phyloP scores from a whole-genome alignment of 768 basidiomycete species.

The Leccinum subgranulosum region DNA sequence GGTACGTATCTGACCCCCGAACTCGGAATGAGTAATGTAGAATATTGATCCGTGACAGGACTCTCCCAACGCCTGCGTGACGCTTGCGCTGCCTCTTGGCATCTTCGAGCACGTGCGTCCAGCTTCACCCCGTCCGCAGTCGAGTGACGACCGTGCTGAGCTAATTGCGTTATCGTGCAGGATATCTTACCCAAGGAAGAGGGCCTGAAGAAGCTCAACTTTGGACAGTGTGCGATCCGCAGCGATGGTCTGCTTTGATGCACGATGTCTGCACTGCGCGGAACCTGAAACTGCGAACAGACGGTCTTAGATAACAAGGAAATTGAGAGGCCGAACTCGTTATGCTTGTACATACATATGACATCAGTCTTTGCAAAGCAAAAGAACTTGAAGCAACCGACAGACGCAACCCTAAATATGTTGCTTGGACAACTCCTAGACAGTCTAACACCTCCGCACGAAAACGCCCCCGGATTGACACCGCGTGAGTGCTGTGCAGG shows the following conservation, averaged over 20 bases:
- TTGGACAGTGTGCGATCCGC: conserved; percentile 65
- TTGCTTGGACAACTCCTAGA: conserved; percentile 33
- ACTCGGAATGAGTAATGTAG: neutral
- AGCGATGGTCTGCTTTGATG: conserved; percentile 54
- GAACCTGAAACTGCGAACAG: neutral
- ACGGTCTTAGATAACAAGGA: neutral
- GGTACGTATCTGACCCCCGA: conserved; percentile 35
- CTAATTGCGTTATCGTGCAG: conserved; percentile 28
- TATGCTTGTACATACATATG: neutral
- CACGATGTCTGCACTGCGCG: neutral
- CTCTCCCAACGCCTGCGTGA: conserved; percentile 77
- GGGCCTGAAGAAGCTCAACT: conserved; percentile 55
- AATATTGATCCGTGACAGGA: conserved; percentile 38
- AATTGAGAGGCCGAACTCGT: neutral
- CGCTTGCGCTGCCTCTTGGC: conserved; percentile 68
- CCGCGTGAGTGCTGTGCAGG: no score
- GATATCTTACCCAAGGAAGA: conserved; percentile 66
- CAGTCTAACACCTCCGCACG: conserved; percentile 18
- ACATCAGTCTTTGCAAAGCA: no score
- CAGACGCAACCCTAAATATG: neutral
- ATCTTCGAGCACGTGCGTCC: conserved; percentile 67
- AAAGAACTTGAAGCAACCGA: neutral
- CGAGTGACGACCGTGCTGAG: neutral
- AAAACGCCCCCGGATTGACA: neutral
- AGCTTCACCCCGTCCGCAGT: neutral